Conservation (phyloP, 805 yeast genomes). For the Sporopachydermia lactativora region DNA sequence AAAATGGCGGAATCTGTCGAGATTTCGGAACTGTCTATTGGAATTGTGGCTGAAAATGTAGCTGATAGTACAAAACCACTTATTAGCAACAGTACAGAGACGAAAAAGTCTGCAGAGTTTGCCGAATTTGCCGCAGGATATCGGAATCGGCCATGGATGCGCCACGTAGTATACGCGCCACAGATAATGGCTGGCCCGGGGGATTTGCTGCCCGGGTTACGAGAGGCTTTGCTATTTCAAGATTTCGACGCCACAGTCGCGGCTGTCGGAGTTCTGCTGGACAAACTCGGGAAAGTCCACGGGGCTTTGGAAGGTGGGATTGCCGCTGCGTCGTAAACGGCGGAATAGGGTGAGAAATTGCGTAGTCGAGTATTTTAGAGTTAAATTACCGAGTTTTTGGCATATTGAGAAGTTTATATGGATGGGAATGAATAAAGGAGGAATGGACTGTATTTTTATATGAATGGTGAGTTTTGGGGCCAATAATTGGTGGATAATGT, state of each 20-base stretch:
- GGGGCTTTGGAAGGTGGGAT: background rate
- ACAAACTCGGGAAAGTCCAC: constrained; percentile 5
- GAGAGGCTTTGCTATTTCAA: constrained; percentile 39
- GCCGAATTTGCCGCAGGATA: constrained; percentile 28
- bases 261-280: constrained; percentile 24
- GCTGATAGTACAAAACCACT: too few species aligned
- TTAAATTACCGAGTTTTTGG: too few species aligned
- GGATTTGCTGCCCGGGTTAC: constrained; percentile 38
- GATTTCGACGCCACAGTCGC: constrained; percentile 22
- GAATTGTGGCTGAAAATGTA: too few species aligned
- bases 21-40: background rate
- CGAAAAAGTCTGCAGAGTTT: constrained; percentile 26
- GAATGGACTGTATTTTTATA: too few species aligned
- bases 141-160: constrained; percentile 40
- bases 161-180: constrained; percentile 44
- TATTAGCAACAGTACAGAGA: constrained; percentile 19
- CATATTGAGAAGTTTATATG: too few species aligned
- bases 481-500: too few species aligned
- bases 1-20: background rate
- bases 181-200: constrained; percentile 50
- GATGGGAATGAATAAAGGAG: too few species aligned
- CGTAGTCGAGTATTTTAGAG: too few species aligned
- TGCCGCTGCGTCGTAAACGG: too few species aligned
- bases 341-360: too few species aligned
- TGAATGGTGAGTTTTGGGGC: too few species aligned